Evolutionary conservation across 2,329 filamentous ascomycete species (phyloP), one percentile per base, ranked within the genome.

Genomic region (Ceratocystis diversiconidia): DNA sequence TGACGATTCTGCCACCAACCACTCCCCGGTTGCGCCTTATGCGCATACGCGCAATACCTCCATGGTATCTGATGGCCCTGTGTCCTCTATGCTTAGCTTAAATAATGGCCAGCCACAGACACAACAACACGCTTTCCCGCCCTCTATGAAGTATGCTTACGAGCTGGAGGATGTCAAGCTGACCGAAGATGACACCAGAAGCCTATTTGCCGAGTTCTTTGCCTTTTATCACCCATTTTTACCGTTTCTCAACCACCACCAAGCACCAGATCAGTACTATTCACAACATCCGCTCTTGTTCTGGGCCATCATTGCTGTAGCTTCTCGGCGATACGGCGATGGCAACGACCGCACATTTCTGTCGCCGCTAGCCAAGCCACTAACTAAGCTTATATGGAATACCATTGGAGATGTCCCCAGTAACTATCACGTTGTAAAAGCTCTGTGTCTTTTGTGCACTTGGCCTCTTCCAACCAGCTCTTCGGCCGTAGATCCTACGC

Each of bases 381-480:
- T 92, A 70, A 88, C 86, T 12, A 80, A 85, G 69, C 78, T 92
- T 69, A 78, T 92, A 46, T 92, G 89, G 88, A 82, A 82, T 55
- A 91, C 88, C 0, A 84, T 92, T 61, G 85, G 85, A 28, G 85
- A 89, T 68, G 87, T 90, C 0, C 88, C 89, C 1, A 88, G 87
- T 72, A 89, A 84, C 70, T 89, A 92, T 73, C 87, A 87, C 71
- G 85, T 90, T 67, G 87, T 92, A 73, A 92, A 92, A 76, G 89
- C 88, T 1, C 78, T 92, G 70, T 91, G 88, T 71, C 75, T 94
- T 66, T 75, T 92, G 52, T 92, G 89, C 73, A 89, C 87, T 4
- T 94, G 89, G 89, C 89, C 89, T 5, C 75, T 92, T 46, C 89
- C 89, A 0, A 90, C 86, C n/a, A 90, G 87, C 74, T 89, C 86